Base-by-base conservation (phyloP, 192 early-diverging fungal species). In the Linnemannia hyalina region DNA sequence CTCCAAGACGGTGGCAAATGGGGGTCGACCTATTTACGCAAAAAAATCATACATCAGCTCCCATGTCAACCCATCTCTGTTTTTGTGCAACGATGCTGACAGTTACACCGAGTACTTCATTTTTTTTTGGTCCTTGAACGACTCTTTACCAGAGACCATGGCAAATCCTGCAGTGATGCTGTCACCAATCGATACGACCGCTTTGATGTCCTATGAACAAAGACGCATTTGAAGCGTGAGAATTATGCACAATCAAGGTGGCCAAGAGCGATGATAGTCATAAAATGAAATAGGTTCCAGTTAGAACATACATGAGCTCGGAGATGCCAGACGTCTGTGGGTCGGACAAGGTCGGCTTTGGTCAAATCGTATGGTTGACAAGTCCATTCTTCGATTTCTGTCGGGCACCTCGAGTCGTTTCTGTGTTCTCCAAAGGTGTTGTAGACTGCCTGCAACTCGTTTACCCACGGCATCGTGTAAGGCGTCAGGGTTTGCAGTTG, bases 91-190 rank as follows among this genome's bases (percentile, higher is more conserved):
- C 26, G 3, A n/a, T 70, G 29, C 18, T 41, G 68, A 71, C 40
- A 76, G 36, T 29, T 65, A 65, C 60, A 65, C 29, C 11, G 26
- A 65, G 29, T n/a, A 60, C 55, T 29, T 63, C 11, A 35, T 65
- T 15, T 6, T 63, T 6, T 46, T 46, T 46, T 15, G 44, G 44
- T 46, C 11, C 44, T 46, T 15, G 44, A 46, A 46, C 44, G 4
- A 74, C 26, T 1, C 0, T 47, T 44, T 88, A 89, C 89, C 89
- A 65, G 91, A 90, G 16, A 87, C 26, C 90, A 91, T 90, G 38
- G 89, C 91, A 65, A 92, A 92, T 44, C 91, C 91, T n/a, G 91
- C 91, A 22, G 89, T 82, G 46, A 92, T 91, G 38, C 89, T 90
- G 70, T 92, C 91, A 35, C 91, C 91, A 13, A 92, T 80, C 23